These are phyloP conservation scores for Micractinium sp. DNA, from an alignment of 139 green algal genomes.

Conservation along the genomic window DNA sequence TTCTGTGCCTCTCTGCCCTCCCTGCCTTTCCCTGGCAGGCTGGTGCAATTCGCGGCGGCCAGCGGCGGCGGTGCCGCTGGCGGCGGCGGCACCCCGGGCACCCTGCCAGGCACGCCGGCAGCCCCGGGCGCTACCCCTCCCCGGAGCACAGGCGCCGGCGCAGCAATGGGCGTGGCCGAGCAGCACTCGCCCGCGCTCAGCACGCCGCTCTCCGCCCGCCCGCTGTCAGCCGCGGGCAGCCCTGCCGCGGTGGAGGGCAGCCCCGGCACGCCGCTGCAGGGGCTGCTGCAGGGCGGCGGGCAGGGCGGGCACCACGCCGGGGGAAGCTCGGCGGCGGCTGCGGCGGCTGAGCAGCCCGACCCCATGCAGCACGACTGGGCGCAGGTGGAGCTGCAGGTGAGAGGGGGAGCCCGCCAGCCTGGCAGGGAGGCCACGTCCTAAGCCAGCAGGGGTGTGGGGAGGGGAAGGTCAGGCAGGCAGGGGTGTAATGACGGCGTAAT, in stretches of 20 bases:
- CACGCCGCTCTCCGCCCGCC: background rate
- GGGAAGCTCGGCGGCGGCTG: background rate
- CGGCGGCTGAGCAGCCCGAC: conserved; percentile 25
- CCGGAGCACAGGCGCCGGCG: background rate
- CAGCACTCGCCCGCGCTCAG: background rate
- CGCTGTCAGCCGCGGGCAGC: background rate
- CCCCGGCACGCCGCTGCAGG: background rate
- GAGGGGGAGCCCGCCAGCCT: background rate
- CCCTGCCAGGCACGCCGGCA: background rate
- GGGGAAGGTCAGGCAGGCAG: too few relatives aligned
- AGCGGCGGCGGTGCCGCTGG: background rate
- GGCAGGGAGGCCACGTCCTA: too few relatives aligned
- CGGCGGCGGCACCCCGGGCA: background rate
- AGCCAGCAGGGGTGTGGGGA: too few relatives aligned
- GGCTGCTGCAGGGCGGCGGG: background rate
- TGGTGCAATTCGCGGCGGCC: conserved; percentile 11
- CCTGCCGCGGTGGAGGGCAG: conserved; percentile 1
- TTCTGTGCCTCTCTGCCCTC: too few relatives aligned
- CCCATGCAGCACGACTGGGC: conserved; percentile 52
- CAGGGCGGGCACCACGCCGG: background rate
- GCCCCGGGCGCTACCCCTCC: background rate
- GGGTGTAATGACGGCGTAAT: too few relatives aligned
- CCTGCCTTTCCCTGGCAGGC: background rate
- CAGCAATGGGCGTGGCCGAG: background rate
- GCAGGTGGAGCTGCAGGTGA: conserved; percentile 39